These are phyloP conservation scores for Tulasnella sp. DNA, from an alignment of 768 basidiomycete genomes.

Conservation along the genomic window DNA sequence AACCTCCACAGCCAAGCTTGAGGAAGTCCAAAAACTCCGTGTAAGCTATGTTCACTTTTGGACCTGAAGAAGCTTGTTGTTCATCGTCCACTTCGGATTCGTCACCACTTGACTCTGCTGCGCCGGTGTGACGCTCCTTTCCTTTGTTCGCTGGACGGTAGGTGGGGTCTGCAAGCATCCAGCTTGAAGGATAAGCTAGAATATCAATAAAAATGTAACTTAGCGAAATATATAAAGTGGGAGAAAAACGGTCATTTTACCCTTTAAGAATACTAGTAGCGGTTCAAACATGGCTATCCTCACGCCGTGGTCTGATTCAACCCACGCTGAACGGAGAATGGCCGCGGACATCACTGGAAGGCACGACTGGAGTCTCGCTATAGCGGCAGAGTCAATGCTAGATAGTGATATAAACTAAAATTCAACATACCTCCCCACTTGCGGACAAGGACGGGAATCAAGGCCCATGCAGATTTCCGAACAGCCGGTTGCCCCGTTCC, in stretches of 20 bases:
- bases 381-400: background rate
- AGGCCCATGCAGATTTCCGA: constrained; percentile 68
- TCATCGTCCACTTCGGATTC: constrained; percentile 39
- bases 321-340: constrained; percentile 67
- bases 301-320: constrained; percentile 72
- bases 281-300: constrained; percentile 71
- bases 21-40: constrained; percentile 79
- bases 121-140: background rate
- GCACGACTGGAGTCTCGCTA: constrained; percentile 18
- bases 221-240: too few relatives aligned
- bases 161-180: constrained; percentile 50
- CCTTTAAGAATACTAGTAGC: constrained; percentile 69
- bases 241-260: constrained; percentile 48
- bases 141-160: background rate
- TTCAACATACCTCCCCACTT: constrained; percentile 31
- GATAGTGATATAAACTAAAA: background rate
- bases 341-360: constrained; percentile 44
- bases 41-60: constrained; percentile 51
- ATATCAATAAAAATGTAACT: background rate
- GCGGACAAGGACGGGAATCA: constrained; percentile 43
- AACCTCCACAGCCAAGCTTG: constrained; percentile 74
- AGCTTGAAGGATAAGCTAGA: constrained; percentile 66
- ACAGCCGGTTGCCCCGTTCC: constrained; percentile 72
- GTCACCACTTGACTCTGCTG: constrained; percentile 41
- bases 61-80: constrained; percentile 45